Conservation (phyloP, 1,284 basidiomycete genomes). For the Ceratobasidium theobromae region DNA sequence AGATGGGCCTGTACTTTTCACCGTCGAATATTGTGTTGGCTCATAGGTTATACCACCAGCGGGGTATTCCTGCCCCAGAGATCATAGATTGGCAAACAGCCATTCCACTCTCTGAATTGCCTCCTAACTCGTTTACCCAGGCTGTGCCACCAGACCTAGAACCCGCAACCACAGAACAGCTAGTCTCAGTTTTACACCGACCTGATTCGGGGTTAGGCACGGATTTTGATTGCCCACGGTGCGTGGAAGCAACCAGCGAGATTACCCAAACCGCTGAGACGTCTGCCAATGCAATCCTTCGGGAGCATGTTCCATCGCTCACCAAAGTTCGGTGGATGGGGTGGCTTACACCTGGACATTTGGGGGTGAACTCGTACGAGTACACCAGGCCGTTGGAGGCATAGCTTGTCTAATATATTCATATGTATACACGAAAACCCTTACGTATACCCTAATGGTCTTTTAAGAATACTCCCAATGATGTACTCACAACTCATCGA, state of each 20-base stretch:
- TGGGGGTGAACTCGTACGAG: not conserved
- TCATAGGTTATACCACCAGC: conserved; percentile 16
- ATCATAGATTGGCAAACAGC: conserved; percentile 9
- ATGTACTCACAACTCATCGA: no score
- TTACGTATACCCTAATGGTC: no score
- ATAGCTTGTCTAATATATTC: no score
- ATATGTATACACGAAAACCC: no score
- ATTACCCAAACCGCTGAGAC: not conserved
- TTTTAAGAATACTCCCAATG: no score
- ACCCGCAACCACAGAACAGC: conserved; percentile 3
- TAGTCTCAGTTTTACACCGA: conserved; percentile 18
- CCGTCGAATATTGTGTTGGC: conserved; percentile 15
- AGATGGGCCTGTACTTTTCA: conserved; percentile 17
- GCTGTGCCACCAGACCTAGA: not conserved
- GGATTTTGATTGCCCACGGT: conserved; percentile 13
- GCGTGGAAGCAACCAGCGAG: not conserved
- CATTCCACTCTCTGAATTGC: not conserved
- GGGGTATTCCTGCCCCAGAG: not conserved
- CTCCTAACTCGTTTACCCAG: not conserved
- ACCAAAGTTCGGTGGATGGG: conserved; percentile 4
- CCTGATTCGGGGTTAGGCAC: not conserved
- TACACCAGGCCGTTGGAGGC: no score
- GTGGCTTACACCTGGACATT: conserved; percentile 2
- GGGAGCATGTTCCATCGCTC: conserved; percentile 5
- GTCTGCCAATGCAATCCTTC: not conserved